A percentile compares a stretch with the other conserved stretches of the same genome.
phyloP scores from a whole-genome alignment of 2,329 filamentous ascomycete genomes.

The Aureobasidium lini region DNA sequence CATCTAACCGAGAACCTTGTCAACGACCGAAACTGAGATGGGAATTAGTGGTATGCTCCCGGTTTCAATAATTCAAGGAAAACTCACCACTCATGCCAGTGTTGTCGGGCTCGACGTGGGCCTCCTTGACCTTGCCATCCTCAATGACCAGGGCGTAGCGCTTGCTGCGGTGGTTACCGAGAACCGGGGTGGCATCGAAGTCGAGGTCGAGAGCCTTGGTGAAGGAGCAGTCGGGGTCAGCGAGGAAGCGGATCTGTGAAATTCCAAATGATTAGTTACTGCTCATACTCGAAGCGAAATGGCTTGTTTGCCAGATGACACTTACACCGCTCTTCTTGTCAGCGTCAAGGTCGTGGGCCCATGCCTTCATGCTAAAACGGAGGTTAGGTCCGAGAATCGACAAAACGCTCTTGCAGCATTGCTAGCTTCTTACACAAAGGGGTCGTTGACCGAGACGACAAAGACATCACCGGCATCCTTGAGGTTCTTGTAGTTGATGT shows the following conservation, averaged over 20 bases:
- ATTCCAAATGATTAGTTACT: too few species aligned
- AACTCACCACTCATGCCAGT: conserved; percentile 67
- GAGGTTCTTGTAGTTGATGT: conserved; percentile 70
- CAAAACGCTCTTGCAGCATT: background rate
- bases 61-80: background rate
- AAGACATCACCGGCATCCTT: conserved; percentile 78
- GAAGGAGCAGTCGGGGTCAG: conserved; percentile 71
- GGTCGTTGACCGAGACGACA: conserved; percentile 87
- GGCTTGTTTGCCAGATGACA: background rate
- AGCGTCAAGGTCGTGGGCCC: conserved; percentile 72
- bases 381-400: background rate
- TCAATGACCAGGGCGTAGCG: conserved; percentile 78
- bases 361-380: conserved; percentile 71
- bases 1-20: conserved; percentile 16
- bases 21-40: conserved; percentile 15
- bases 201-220: conserved; percentile 74
- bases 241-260: conserved; percentile 74
- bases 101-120: conserved; percentile 81
- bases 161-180: conserved; percentile 78
- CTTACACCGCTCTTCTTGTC: conserved; percentile 54
- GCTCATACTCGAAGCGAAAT: too few species aligned
- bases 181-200: conserved; percentile 72
- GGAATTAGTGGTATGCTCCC: background rate
- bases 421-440: conserved; percentile 63
- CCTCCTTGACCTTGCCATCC: conserved; percentile 74